phyloP scores from a whole-genome alignment of 176 grass and related monocot genomes.

The Microstegium vimineum region DNA sequence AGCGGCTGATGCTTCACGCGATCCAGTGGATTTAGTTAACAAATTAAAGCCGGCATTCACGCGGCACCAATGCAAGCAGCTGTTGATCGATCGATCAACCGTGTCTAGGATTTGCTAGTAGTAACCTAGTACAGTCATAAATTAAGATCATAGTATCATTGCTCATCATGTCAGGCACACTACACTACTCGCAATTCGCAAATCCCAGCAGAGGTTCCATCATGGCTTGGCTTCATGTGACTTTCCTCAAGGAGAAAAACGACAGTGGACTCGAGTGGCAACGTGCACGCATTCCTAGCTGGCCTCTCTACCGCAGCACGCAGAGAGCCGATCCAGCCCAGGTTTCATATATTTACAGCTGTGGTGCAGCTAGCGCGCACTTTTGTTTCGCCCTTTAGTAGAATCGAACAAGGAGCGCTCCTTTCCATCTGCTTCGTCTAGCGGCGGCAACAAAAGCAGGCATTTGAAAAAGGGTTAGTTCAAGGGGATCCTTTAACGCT shows the following conservation, averaged over 20 bases:
- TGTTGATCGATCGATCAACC: neutral
- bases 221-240: conserved; percentile 28
- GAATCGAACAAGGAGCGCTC: conserved; percentile 9
- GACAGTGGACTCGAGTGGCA: conserved; percentile 11
- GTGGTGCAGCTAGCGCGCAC: neutral
- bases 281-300: neutral
- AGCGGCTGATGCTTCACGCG: neutral
- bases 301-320: no score
- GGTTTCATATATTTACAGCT: neutral
- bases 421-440: conserved; percentile 29
- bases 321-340: neutral
- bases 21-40: neutral
- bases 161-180: conserved; percentile 25
- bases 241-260: conserved; percentile 22
- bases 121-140: neutral
- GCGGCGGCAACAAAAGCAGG: conserved; percentile 29
- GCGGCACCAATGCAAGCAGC: no score
- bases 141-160: neutral
- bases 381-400: neutral
- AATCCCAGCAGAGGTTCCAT: neutral
- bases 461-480: conserved; percentile 21
- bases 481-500: conserved; percentile 17
- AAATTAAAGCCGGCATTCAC: conserved; percentile 9
- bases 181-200: neutral
- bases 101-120: neutral